Evolutionary conservation across 495 filamentous ascomycete genomes (phyloP), one percentile per base, ranked within the genome.

Genomic region (Penicillium angulare): DNA sequence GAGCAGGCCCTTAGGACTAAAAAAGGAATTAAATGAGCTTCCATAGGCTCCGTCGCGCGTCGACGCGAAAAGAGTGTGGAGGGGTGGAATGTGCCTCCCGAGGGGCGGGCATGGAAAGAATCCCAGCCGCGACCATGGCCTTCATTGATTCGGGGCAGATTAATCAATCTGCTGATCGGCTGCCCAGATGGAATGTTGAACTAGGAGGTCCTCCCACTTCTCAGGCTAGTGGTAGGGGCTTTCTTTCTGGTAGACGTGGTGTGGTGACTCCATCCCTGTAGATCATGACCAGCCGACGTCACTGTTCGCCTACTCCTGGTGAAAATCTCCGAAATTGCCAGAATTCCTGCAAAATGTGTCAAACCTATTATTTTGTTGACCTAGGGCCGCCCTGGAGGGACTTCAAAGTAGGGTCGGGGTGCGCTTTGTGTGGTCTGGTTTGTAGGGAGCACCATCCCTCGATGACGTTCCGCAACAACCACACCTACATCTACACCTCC

Each of bases 31-130:
- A 51, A 52, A 63, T 47, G 35, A 45, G 36, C 27, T 42, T 35
- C 35, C 33, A 15, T 27, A 16, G 17, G 49, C 31, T 52, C 45
- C 26, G 20, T 44, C 52, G 47, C 65, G 63, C 65, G 65, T 68
- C 62, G 60, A 68, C 63, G 62, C 62, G 60, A 43, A 47, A 38
- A 53, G 35, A 55, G 49, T 52, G 60, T 63, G 62, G 62, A 65
- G 59, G 62, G 56, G 59, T 60, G 62, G 62, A 65, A 65, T 65
- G 62, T 55, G 52, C 43, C 48, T 48, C 16, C 54, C 43, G 64
- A 65, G 56, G 64, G 59, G 56, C 38, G 39, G 57, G 50, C 44
- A 54, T 64, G 55, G 46, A 24, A 65, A 63, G 62, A 63, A 63
- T 65, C 49, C 56, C 32, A 60, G 49, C 43, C 52, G 42, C 45